phyloP scores from a whole-genome alignment of 352 stramenopile species.

The Phytopythium litorale region DNA sequence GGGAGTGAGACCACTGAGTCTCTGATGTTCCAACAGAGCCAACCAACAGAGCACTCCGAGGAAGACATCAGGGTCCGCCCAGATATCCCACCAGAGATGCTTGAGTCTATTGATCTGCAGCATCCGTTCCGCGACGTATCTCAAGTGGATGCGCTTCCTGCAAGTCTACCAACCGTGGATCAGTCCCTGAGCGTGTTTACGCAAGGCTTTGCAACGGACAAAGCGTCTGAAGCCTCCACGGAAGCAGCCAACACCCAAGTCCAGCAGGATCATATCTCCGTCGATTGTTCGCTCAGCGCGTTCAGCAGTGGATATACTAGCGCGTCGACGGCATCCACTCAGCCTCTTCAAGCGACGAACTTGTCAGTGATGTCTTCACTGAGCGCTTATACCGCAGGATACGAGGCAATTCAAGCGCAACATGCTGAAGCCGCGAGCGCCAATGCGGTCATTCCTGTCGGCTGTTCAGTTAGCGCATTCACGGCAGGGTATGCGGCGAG shows the following conservation, averaged over 20 bases:
- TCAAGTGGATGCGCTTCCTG: background rate
- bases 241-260: background rate
- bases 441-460: slow-evolving; percentile 6
- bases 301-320: slow-evolving; percentile 28
- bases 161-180: background rate
- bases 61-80: background rate
- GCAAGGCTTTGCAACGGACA: slow-evolving; percentile 20
- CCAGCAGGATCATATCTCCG: slow-evolving; percentile 4
- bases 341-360: background rate
- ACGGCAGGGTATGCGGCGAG: slow-evolving; percentile 20
- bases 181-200: slow-evolving; percentile 45
- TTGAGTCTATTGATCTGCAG: slow-evolving; percentile 37
- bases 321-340: background rate
- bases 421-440: background rate
- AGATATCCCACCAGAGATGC: slow-evolving; percentile 42
- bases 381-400: slow-evolving; percentile 21
- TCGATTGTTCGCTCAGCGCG: slow-evolving; percentile 32
- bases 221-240: background rate
- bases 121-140: background rate
- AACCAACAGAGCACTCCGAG: background rate
- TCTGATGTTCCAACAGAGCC: background rate
- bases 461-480: slow-evolving; percentile 37
- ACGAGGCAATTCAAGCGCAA: slow-evolving; percentile 1
- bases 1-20: background rate
- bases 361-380: slow-evolving; percentile 9